Evolutionary conservation across 345 rosid species (phyloP), one percentile per base, ranked within the genome.

Genomic region (Cochlearia excelsa): DNA sequence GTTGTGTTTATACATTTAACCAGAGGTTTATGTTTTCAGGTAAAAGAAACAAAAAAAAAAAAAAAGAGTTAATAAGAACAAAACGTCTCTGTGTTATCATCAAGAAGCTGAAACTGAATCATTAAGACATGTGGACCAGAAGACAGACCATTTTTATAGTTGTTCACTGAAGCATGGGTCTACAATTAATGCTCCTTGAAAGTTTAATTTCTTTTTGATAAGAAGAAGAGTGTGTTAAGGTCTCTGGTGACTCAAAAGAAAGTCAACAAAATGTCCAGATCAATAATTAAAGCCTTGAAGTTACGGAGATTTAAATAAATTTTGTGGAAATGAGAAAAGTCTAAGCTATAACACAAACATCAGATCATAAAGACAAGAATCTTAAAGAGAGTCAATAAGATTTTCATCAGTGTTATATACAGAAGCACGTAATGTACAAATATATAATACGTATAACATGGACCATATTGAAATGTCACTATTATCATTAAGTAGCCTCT

Each of bases 391-490:
- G 61, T 58, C 28, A 7, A 57, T 63, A 56, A 57, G 65, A 69
- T 69, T 61, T 45, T 37, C 65, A 46, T 63, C 44, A 37, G 48
- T 37, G 35, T 33, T 37, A 16, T 33, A 40, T 3, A n/a, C 0
- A 16, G 23, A 16, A 16, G 23, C 23, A 16, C 23, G 23, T 16
- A 16, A 16, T 16, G 23, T 16, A 16, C 23, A 16, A 16, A 16
- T 16, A 16, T 16, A 16, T 16, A 16, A 16, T 16, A 16, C 23
- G 23, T 49, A 63, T 61, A 49, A 70, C 47, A 51, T 64, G 69
- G 65, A 63, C 70, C 69, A 63, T 63, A 31, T 34, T 65, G 66
- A 71, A 58, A 58, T 65, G 75, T 71, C 75, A 46, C 66, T 64
- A 9, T 71, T 58, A 64, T 57, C 70, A 64, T 71, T 61, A 44